These are phyloP conservation scores for Aquilaria sinensis DNA, from an alignment of 345 rosid genomes.

Conservation along the genomic window DNA sequence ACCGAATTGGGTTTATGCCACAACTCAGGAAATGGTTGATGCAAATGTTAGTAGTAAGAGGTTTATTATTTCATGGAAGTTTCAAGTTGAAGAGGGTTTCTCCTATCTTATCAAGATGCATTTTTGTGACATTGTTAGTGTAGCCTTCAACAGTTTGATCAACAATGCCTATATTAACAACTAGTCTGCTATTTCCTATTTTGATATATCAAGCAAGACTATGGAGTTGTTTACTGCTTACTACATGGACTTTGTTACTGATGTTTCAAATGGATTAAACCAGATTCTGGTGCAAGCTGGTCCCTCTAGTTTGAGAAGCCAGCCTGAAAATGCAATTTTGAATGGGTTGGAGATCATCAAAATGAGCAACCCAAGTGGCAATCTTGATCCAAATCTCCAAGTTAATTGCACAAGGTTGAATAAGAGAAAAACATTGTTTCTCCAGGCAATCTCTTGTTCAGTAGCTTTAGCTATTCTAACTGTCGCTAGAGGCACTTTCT, in stretches of 20 bases:
- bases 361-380: conserved; percentile 14
- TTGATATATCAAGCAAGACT: conserved; percentile 21
- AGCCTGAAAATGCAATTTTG: conserved; percentile 19
- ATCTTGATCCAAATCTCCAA: conserved; percentile 7
- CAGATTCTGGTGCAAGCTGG: conserved; percentile 18
- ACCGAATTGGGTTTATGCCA: conserved; percentile 22
- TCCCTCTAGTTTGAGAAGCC: conserved; percentile 15
- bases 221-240: conserved; percentile 15
- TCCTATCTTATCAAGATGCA: conserved; percentile 20
- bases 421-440: conserved; percentile 5
- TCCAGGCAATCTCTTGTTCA: conserved; percentile 4
- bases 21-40: conserved; percentile 25
- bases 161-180: conserved; percentile 21
- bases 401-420: background rate
- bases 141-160: conserved; percentile 13
- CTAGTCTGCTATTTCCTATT: conserved; percentile 10
- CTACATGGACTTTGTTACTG: conserved; percentile 11
- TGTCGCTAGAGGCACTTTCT: background rate
- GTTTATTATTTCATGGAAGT: conserved; percentile 21
- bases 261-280: conserved; percentile 13
- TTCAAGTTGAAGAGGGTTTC: conserved; percentile 17
- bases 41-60: conserved; percentile 10
- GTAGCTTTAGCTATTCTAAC: conserved; percentile 7
- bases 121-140: conserved; percentile 22
- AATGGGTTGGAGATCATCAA: conserved; percentile 25